Evolutionary conservation across 2,329 filamentous ascomycete genomes (phyloP).

Genomic region (Exutisphaerella laricina): DNA sequence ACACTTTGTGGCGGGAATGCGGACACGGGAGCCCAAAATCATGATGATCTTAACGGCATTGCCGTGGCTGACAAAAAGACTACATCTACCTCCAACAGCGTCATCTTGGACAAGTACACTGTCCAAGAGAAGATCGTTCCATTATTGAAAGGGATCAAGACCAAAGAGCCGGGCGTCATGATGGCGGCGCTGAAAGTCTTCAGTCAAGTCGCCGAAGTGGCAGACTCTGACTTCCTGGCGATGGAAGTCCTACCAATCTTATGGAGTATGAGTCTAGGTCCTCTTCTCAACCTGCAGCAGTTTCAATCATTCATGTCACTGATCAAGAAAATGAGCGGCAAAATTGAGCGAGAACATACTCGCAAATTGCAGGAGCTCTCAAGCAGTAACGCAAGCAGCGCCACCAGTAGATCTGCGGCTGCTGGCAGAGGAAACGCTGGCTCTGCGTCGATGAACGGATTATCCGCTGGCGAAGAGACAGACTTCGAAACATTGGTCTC

Average conservation of each 20-base stretch:
- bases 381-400: constrained; percentile 41
- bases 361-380: constrained; percentile 82
- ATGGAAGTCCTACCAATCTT: constrained; percentile 84
- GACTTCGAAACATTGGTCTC: constrained; percentile 90
- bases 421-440: constrained; percentile 56
- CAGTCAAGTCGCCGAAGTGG: constrained; percentile 71
- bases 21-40: constrained; percentile 34
- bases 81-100: constrained; percentile 46
- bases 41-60: constrained; percentile 73
- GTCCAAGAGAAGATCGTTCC: constrained; percentile 97
- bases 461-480: constrained; percentile 54
- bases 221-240: constrained; percentile 85
- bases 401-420: constrained; percentile 2
- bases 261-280: constrained; percentile 88
- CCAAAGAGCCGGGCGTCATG: constrained; percentile 96
- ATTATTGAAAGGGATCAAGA: constrained; percentile 86
- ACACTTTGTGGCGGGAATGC: constrained; percentile 75
- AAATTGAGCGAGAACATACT: constrained; percentile 82
- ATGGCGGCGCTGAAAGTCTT: constrained; percentile 84
- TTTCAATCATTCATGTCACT: constrained; percentile 87
- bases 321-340: constrained; percentile 71
- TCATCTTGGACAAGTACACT: constrained; percentile 88
- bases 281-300: constrained; percentile 74
- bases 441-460: constrained; percentile 49
- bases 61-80: constrained; percentile 40